Conservation (phyloP, 805 yeast genomes). For the Sugiyamaella marilandica region DNA sequence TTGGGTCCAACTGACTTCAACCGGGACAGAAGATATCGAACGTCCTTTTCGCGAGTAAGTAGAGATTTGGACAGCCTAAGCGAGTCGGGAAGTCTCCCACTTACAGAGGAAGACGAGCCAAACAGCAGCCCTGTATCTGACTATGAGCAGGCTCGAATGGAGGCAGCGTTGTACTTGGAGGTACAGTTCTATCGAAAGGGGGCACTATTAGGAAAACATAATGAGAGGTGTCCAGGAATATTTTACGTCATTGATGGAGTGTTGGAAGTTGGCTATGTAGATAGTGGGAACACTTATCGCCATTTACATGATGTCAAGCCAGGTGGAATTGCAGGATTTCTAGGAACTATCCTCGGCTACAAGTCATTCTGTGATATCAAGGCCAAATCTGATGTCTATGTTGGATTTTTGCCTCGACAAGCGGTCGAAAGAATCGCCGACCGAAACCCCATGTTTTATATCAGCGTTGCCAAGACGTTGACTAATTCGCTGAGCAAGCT, state of each 20-base stretch:
- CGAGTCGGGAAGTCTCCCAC: slow-evolving; percentile 6
- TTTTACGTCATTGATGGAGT: slow-evolving; percentile 77
- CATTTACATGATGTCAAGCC: slow-evolving; percentile 53
- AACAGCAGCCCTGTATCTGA: background rate
- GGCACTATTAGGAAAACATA: slow-evolving; percentile 55
- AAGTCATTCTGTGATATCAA: slow-evolving; percentile 68
- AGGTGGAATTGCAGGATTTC: slow-evolving; percentile 86
- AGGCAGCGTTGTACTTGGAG: slow-evolving; percentile 42
- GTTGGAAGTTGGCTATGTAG: slow-evolving; percentile 56
- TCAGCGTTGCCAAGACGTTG: slow-evolving; percentile 71
- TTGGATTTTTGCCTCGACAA: slow-evolving; percentile 64
- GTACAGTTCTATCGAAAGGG: slow-evolving; percentile 52
- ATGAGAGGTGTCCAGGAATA: slow-evolving; percentile 65
- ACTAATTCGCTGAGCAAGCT: slow-evolving; percentile 62
- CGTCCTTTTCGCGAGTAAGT: background rate
- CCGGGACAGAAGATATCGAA: background rate
- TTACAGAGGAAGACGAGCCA: slow-evolving; percentile 5
- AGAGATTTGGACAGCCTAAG: slow-evolving; percentile 2
- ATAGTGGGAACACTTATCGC: slow-evolving; percentile 22
- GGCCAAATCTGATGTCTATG: slow-evolving; percentile 58
- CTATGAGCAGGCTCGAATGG: slow-evolving; percentile 17
- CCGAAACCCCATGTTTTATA: slow-evolving; percentile 65
- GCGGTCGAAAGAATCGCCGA: slow-evolving; percentile 66
- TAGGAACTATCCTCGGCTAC: slow-evolving; percentile 75
- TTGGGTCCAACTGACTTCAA: slow-evolving; percentile 11